Evolutionary conservation across 768 basidiomycete genomes (phyloP).

Genomic region (Cyathus striatus): DNA sequence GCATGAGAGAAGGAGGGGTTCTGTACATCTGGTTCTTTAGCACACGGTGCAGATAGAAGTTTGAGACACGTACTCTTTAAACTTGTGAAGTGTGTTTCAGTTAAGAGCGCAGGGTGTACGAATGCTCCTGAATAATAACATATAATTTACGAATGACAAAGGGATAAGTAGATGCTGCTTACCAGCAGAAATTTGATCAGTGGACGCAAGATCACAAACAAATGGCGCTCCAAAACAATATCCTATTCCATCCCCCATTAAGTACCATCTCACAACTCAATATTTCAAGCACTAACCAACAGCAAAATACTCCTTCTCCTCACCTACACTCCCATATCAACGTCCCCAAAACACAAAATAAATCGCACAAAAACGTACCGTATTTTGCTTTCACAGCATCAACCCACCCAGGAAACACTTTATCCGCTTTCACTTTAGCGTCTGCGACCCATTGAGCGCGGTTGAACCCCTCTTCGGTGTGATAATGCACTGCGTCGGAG

Average conservation of each 20-base stretch:
- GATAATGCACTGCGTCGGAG: slow-evolving; percentile 35
- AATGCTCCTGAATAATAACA: slow-evolving; percentile 44
- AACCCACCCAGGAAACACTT: slow-evolving; percentile 38
- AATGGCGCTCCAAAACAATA: slow-evolving; percentile 58
- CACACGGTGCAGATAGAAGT: slow-evolving; percentile 11
- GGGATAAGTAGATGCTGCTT: too few relatives aligned
- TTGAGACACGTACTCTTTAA: slow-evolving; percentile 40
- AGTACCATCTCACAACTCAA: not conserved
- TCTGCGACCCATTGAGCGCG: slow-evolving; percentile 28
- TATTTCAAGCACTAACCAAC: slow-evolving; percentile 30
- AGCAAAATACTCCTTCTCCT: slow-evolving; percentile 7
- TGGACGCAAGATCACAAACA: slow-evolving; percentile 39
- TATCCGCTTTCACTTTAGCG: slow-evolving; percentile 22
- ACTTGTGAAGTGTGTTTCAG: slow-evolving; percentile 40
- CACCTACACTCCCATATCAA: slow-evolving; percentile 1
- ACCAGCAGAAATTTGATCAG: slow-evolving; percentile 45
- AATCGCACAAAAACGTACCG: slow-evolving; percentile 19
- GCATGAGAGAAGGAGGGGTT: slow-evolving; percentile 48
- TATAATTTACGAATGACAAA: too few relatives aligned
- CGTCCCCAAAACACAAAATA: not conserved
- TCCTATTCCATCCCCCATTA: slow-evolving; percentile 22
- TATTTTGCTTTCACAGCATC: slow-evolving; percentile 35
- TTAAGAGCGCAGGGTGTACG: slow-evolving; percentile 49
- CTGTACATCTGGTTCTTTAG: slow-evolving; percentile 20
- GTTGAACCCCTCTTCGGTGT: slow-evolving; percentile 25